These are phyloP conservation scores for Sugiyamaella lignohabitans DNA, from an alignment of 805 yeast genomes.

Conservation along the genomic window DNA sequence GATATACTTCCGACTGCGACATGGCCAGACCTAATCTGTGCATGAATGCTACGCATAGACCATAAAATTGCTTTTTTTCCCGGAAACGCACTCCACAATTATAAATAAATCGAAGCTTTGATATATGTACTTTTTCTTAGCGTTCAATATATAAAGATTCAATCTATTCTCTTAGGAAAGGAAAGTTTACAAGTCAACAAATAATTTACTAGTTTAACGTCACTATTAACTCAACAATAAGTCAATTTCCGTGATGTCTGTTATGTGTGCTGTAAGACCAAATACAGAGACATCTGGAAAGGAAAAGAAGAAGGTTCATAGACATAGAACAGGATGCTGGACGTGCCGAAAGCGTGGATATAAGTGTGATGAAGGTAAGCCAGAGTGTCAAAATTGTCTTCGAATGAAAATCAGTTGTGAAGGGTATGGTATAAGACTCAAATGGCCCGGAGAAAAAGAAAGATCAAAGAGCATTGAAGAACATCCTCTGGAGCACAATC, in stretches of 20 bases:
- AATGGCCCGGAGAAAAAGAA: slow-evolving; percentile 23
- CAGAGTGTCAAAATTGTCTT: slow-evolving; percentile 21
- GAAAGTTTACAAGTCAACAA: not conserved
- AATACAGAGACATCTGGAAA: not conserved
- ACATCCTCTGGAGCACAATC: not conserved
- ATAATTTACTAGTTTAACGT: not conserved
- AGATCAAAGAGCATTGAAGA: slow-evolving; percentile 2
- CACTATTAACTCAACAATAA: not conserved
- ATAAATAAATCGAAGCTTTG: not conserved
- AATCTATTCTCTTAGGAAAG: not conserved
- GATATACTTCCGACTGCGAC: too few relatives aligned
- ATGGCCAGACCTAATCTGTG: not conserved
- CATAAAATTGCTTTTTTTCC: not conserved
- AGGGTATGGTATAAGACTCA: slow-evolving; percentile 24
- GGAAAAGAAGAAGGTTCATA: slow-evolving; percentile 18
- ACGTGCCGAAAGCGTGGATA: slow-evolving; percentile 23
- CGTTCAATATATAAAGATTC: not conserved
- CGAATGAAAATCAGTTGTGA: slow-evolving; percentile 18
- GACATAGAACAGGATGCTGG: slow-evolving; percentile 25
- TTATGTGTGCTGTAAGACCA: not conserved
- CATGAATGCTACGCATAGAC: not conserved
- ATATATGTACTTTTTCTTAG: too few relatives aligned
- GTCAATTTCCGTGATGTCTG: not conserved
- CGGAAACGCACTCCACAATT: not conserved
- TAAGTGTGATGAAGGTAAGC: slow-evolving; percentile 25